A percentile compares a stretch with the other conserved stretches of the same genome.
These are phyloP conservation scores for Borovskyia barvae DNA, from an alignment of 208 protist genomes.

Conservation along the genomic window DNA sequence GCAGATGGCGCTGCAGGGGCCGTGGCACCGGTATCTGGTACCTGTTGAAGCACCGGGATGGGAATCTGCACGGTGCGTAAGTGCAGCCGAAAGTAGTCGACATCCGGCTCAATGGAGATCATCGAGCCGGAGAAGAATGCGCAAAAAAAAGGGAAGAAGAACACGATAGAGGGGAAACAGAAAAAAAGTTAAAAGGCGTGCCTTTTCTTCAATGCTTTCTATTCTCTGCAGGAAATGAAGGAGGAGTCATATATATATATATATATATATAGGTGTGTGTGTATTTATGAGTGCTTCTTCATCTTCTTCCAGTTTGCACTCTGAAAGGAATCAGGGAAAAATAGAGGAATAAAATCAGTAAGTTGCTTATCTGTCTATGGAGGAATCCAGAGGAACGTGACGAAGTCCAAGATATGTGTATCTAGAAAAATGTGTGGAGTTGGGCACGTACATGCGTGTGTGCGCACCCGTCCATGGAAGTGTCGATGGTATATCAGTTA, in stretches of 20 bases:
- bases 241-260: not conserved
- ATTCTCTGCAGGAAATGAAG: not conserved
- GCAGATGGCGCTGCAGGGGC: not conserved
- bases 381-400: no score
- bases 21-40: slow-evolving; percentile 4
- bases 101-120: slow-evolving; percentile 66
- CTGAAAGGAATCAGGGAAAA: no score
- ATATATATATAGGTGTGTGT: not conserved
- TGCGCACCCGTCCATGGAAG: no score
- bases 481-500: no score
- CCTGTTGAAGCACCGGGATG: slow-evolving; percentile 21
- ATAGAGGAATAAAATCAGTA: no score
- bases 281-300: not conserved
- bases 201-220: no score
- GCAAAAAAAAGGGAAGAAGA: slow-evolving; percentile 9
- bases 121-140: slow-evolving; percentile 27
- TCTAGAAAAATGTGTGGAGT: no score
- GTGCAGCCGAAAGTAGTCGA: slow-evolving; percentile 64
- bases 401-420: no score
- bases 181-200: no score
- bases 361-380: no score
- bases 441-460: no score
- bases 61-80: slow-evolving; percentile 45
- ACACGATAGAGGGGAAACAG: not conserved
- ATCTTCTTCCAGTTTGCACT: no score